Evolutionary conservation across 345 rosid genomes (phyloP).

Genomic region (Lumnitzera littorea): DNA sequence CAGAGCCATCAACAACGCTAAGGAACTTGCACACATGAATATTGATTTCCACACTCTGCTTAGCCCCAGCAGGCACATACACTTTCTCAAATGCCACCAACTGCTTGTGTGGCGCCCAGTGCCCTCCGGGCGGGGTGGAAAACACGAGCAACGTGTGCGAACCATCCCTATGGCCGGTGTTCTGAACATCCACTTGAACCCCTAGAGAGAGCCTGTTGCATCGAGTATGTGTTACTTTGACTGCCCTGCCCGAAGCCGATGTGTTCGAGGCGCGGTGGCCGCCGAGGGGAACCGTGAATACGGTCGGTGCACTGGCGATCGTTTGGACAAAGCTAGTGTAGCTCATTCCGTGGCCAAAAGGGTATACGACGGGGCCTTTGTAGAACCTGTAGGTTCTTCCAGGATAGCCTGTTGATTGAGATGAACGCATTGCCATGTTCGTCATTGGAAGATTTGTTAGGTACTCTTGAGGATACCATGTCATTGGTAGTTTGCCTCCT

Average conservation of each 20-base stretch:
- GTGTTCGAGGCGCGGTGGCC: conserved; percentile 42
- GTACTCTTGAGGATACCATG: conserved; percentile 86
- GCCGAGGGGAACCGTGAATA: conserved; percentile 32
- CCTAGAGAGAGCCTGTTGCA: conserved; percentile 47
- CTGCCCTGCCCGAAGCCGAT: conserved; percentile 38
- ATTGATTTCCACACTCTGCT: conserved; percentile 38
- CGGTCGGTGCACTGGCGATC: conserved; percentile 48
- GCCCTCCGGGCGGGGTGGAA: conserved; percentile 54
- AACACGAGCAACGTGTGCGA: conserved; percentile 57
- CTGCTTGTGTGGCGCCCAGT: conserved; percentile 71
- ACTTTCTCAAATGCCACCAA: conserved; percentile 65
- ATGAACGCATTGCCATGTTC: conserved; percentile 74
- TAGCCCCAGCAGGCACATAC: conserved; percentile 44
- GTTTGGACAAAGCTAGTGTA: conserved; percentile 57
- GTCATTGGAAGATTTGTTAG: conserved; percentile 68
- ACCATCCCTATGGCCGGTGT: conserved; percentile 64
- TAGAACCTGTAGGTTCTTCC: conserved; percentile 90
- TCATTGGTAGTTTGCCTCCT: conserved; percentile 86
- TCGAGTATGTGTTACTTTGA: conserved; percentile 66
- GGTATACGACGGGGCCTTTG: conserved; percentile 67
- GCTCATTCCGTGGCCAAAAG: conserved; percentile 83
- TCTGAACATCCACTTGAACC: conserved; percentile 55
- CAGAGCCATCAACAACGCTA: conserved; percentile 74
- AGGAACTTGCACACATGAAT: conserved; percentile 80
- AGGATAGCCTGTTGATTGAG: conserved; percentile 43